These are phyloP conservation scores for Raffaelea deltoideospora DNA, from an alignment of 2,329 filamentous ascomycete species.

Conservation along the genomic window DNA sequence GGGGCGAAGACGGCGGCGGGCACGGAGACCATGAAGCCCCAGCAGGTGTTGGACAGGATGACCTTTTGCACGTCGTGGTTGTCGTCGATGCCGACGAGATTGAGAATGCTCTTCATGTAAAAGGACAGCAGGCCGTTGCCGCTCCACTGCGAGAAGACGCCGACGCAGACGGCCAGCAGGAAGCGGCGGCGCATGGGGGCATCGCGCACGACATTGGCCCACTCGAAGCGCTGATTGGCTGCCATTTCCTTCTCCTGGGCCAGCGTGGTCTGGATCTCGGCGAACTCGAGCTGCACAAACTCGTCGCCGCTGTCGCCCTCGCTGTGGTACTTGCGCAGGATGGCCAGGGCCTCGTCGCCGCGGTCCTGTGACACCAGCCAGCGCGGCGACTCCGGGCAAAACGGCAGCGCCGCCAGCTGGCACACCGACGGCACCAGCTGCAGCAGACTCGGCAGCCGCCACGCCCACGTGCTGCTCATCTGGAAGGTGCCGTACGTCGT, in stretches of 20 bases:
- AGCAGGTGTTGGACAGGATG: not conserved
- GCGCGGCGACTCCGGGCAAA: slow-evolving; percentile 13
- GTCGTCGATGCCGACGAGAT: slow-evolving; percentile 2
- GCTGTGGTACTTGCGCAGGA: slow-evolving; percentile 7
- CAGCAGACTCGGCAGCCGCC: slow-evolving; percentile 8
- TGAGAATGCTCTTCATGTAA: slow-evolving; percentile 4
- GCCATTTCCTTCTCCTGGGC: slow-evolving; percentile 7
- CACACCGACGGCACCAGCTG: slow-evolving; percentile 8
- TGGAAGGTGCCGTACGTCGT: slow-evolving; percentile 7
- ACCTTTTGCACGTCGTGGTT: not conserved
- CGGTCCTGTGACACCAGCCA: slow-evolving; percentile 13
- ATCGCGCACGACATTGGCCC: slow-evolving; percentile 1
- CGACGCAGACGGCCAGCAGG: slow-evolving; percentile 6
- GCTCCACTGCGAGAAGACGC: slow-evolving; percentile 7
- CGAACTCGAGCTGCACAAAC: slow-evolving; percentile 6
- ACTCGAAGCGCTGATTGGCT: slow-evolving; percentile 4
- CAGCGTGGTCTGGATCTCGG: slow-evolving; percentile 7
- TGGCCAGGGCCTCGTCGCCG: slow-evolving; percentile 4
- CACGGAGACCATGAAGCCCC: slow-evolving; percentile 1
- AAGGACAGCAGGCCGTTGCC: slow-evolving; percentile 8
- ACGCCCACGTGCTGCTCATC: slow-evolving; percentile 7
- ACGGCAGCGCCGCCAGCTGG: slow-evolving; percentile 8
- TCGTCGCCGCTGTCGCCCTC: slow-evolving; percentile 4
- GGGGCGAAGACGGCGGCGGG: slow-evolving; percentile 19
- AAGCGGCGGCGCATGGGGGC: slow-evolving; percentile 9